Percentiles rank a stretch among this genome's conserved stretches.
These are phyloP conservation scores for Phytophthora europaea DNA, from an alignment of 352 stramenopile species.

Conservation along the genomic window DNA sequence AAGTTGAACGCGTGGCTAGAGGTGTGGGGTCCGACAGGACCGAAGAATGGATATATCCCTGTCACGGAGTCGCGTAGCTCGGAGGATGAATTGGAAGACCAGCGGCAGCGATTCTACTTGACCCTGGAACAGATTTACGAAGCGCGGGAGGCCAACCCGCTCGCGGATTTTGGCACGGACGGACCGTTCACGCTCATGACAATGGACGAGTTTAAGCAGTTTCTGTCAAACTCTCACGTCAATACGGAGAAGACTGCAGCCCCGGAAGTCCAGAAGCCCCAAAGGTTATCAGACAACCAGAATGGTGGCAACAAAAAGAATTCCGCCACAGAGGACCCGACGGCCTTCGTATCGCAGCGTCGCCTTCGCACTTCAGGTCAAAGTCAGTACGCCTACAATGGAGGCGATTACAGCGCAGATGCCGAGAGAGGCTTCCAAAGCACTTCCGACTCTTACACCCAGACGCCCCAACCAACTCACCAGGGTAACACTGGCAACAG, in stretches of 20 bases:
- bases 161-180: slow-evolving; percentile 54
- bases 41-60: slow-evolving; percentile 48
- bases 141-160: slow-evolving; percentile 44
- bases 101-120: slow-evolving; percentile 56
- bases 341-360: slow-evolving; percentile 12
- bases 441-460: slow-evolving; percentile 1
- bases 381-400: slow-evolving; percentile 27
- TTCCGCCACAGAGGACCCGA: slow-evolving; percentile 7
- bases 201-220: slow-evolving; percentile 57
- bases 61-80: slow-evolving; percentile 45
- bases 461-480: slow-evolving; percentile 11
- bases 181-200: slow-evolving; percentile 68
- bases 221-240: slow-evolving; percentile 49
- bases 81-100: slow-evolving; percentile 50
- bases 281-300: slow-evolving; percentile 7
- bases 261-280: slow-evolving; percentile 13
- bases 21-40: slow-evolving; percentile 38
- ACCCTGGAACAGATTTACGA: slow-evolving; percentile 52
- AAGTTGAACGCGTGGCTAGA: slow-evolving; percentile 62
- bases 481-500: slow-evolving; percentile 31
- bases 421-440: slow-evolving; percentile 14
- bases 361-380: slow-evolving; percentile 24
- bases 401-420: slow-evolving; percentile 27
- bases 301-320: slow-evolving; percentile 2
- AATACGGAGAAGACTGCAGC: slow-evolving; percentile 7